These are phyloP conservation scores for Macrophomina phaseolina DNA, from an alignment of 2,329 filamentous ascomycete genomes.

Conservation along the genomic window DNA sequence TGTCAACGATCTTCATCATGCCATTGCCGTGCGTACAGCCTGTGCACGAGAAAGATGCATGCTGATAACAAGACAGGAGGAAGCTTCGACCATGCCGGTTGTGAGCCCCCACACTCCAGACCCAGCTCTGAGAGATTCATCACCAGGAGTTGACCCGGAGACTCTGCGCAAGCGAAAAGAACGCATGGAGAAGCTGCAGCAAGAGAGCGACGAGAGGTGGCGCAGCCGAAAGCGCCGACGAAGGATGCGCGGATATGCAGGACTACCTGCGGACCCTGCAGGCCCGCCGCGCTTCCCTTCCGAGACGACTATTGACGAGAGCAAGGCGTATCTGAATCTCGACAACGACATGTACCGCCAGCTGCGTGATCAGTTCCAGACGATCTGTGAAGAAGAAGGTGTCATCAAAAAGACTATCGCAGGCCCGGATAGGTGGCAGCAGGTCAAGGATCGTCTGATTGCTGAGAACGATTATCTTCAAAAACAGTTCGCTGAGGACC, in stretches of 20 bases:
- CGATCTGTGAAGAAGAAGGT: constrained; percentile 69
- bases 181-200: constrained; percentile 60
- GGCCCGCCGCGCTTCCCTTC: constrained; percentile 78
- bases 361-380: constrained; percentile 70
- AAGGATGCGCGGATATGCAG: constrained; percentile 70
- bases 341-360: constrained; percentile 67
- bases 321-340: constrained; percentile 71
- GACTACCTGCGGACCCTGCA: constrained; percentile 69
- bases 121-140: background rate
- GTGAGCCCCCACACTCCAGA: background rate
- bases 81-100: background rate
- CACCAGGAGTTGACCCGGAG: constrained; percentile 50
- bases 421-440: constrained; percentile 75
- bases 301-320: constrained; percentile 81
- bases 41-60: background rate
- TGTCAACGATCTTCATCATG: constrained; percentile 21
- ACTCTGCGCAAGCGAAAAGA: constrained; percentile 60
- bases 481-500: constrained; percentile 61
- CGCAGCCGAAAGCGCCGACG: constrained; percentile 69
- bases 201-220: constrained; percentile 67
- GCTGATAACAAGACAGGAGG: background rate
- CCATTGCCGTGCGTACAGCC: constrained; percentile 3
- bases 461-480: constrained; percentile 69
- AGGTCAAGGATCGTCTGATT: constrained; percentile 70
- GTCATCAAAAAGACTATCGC: constrained; percentile 79